phyloP scores from a whole-genome alignment of 176 grass and related monocot species.

The Triticum urartu region DNA sequence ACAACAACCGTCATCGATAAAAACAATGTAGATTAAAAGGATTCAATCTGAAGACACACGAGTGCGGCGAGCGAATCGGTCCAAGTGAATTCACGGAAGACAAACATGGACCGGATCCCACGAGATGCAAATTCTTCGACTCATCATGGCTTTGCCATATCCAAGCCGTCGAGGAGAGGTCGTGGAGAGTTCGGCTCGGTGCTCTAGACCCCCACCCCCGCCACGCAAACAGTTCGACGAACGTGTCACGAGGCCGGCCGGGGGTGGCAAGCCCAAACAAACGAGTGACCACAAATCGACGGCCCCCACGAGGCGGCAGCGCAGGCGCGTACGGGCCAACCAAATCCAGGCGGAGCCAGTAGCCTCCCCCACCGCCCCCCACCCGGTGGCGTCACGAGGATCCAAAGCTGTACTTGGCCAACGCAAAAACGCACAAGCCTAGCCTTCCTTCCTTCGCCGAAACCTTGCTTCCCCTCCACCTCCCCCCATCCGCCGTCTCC shows the following conservation, averaged over 20 bases:
- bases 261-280: slow-evolving; percentile 2
- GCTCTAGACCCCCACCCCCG: too few species aligned
- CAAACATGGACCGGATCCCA: too few species aligned
- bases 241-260: background rate
- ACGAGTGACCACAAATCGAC: slow-evolving; percentile 3
- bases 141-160: too few species aligned
- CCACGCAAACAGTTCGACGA: background rate
- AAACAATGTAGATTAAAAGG: too few species aligned
- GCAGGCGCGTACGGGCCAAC: background rate
- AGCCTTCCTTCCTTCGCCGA: background rate
- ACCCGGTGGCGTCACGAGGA: slow-evolving; percentile 20
- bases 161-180: too few species aligned
- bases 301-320: background rate
- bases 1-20: too few species aligned
- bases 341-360: background rate
- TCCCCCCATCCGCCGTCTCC: background rate
- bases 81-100: too few species aligned
- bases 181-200: too few species aligned
- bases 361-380: background rate
- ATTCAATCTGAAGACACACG: too few species aligned
- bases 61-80: too few species aligned
- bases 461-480: background rate
- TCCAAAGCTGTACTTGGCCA: slow-evolving; percentile 30
- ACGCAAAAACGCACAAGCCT: background rate
- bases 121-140: too few species aligned